Evolutionary conservation across 495 filamentous ascomycete species (phyloP).

Genomic region (Pyrenula aspistea): DNA sequence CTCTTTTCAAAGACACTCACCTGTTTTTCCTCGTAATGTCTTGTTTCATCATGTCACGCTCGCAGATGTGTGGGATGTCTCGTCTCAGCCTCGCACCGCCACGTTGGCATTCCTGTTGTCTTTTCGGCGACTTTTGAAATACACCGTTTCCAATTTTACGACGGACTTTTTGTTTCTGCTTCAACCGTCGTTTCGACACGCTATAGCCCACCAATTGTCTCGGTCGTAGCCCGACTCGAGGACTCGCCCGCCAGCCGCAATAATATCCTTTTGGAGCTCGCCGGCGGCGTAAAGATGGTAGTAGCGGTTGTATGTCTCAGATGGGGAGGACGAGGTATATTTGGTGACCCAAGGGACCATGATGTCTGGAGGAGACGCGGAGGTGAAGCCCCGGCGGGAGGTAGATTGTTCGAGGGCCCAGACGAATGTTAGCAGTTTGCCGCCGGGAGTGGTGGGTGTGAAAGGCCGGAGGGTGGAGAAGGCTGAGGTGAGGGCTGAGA

Average conservation of each 20-base stretch:
- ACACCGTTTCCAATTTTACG: neutral
- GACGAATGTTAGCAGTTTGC: conserved; percentile 75
- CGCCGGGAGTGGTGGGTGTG: conserved; percentile 24
- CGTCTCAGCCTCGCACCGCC: neutral
- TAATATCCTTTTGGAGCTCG: conserved; percentile 75
- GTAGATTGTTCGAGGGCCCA: conserved; percentile 91
- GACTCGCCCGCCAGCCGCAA: conserved; percentile 60
- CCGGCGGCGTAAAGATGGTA: conserved; percentile 87
- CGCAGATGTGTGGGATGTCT: too few species aligned
- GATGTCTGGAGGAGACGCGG: conserved; percentile 76
- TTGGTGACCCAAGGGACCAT: conserved; percentile 93
- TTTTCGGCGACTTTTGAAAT: neutral
- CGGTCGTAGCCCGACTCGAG: conserved; percentile 83
- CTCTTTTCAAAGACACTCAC: too few species aligned
- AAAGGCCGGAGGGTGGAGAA: conserved; percentile 49
- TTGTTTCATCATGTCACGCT: too few species aligned
- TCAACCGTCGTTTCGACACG: conserved; percentile 16
- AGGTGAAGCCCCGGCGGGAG: conserved; percentile 86
- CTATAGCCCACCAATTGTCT: conserved; percentile 95
- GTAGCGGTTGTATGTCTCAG: conserved; percentile 65
- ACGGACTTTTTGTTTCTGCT: neutral
- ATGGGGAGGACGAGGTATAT: conserved; percentile 9
- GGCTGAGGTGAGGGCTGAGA: conserved; percentile 60
- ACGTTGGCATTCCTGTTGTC: neutral
- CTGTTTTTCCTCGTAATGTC: too few species aligned